Evolutionary conservation across 2,329 filamentous ascomycete species (phyloP), one percentile per base, ranked within the genome.

Genomic region (Coniella vitis): DNA sequence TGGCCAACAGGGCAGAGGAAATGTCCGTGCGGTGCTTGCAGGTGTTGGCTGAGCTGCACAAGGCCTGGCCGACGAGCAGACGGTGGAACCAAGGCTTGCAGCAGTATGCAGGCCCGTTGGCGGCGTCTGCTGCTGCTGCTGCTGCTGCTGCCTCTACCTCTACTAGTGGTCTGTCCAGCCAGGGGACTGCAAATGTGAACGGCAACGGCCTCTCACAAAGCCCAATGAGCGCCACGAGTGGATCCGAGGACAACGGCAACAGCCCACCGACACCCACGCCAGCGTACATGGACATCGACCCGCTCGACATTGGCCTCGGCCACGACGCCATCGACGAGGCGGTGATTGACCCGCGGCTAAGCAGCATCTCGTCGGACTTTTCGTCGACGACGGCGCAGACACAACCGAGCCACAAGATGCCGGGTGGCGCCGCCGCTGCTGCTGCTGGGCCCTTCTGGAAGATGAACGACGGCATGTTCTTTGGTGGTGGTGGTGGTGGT

Each of bases 1-100:
- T 60, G 3, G 57, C 60, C 0, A 45, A 48, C 16, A 50, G 49
- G 25, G 60, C 61, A 4, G 59, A 64, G 40, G 48, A 22, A 8
- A 63, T 65, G 51, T 54, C 53, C 0, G 25, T 56, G 25, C 40
- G 49, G 10, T 52, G 56, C 1, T 52, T 59, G 25, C 47, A 50
- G 31, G 55, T 59, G 32, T 47, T 59, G 12, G 40, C 40, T 20
- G 54, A 56, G 32, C 53, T 59, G 14, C 55, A 59, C 45, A 39
- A 39, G 19, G 47, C 56, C 2, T 59, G 57, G 57, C 57, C 57
- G 0, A 54, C 55, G 4, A 56, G 53, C 41, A 53, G 52, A 7
- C 45, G 54, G 37, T 59, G 57, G 57, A 51, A 58, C 19, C 53
- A 58, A 48, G 54, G 53, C 2, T 34, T 59, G 29, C 48, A 54